Evolutionary conservation across 345 rosid species (phyloP).

Genomic region (Trapa bicornis): DNA sequence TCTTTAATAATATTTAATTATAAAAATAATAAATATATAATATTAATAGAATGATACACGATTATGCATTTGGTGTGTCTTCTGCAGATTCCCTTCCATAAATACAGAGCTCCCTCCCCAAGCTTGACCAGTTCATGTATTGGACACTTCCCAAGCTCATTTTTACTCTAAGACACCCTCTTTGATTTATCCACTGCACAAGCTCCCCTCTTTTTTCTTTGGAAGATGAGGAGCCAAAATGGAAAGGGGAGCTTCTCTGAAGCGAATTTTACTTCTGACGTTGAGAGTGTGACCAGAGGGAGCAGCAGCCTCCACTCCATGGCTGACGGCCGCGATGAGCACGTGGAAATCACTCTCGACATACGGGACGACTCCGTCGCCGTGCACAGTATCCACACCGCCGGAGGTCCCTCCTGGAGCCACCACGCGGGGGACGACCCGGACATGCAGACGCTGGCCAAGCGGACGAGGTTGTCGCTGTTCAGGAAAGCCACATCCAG

Average conservation of each 20-base stretch:
- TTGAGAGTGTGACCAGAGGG: conserved; percentile 44
- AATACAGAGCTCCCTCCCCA: not conserved
- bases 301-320: conserved; percentile 2
- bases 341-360: conserved; percentile 80
- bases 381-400: conserved; percentile 79
- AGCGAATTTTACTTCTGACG: conserved; percentile 35
- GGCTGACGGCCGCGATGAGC: conserved; percentile 20
- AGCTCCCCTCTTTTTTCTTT: not conserved
- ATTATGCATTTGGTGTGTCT: too few species aligned
- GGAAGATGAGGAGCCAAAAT: conserved; percentile 25
- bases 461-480: conserved; percentile 37
- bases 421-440: conserved; percentile 37
- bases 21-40: too few species aligned
- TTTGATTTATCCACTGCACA: not conserved
- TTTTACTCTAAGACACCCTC: not conserved
- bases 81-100: not conserved
- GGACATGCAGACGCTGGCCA: conserved; percentile 49
- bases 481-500: conserved; percentile 54
- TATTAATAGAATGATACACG: too few species aligned
- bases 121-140: not conserved
- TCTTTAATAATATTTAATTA: too few species aligned
- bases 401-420: conserved; percentile 9
- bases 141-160: not conserved
- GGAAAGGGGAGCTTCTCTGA: conserved; percentile 33
- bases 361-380: conserved; percentile 67